Percentiles rank a stretch among this genome's conserved stretches.
Evolutionary conservation across 1,139 yeast genomes (phyloP).

Genomic region (Groenewaldozyma auringiensis): DNA sequence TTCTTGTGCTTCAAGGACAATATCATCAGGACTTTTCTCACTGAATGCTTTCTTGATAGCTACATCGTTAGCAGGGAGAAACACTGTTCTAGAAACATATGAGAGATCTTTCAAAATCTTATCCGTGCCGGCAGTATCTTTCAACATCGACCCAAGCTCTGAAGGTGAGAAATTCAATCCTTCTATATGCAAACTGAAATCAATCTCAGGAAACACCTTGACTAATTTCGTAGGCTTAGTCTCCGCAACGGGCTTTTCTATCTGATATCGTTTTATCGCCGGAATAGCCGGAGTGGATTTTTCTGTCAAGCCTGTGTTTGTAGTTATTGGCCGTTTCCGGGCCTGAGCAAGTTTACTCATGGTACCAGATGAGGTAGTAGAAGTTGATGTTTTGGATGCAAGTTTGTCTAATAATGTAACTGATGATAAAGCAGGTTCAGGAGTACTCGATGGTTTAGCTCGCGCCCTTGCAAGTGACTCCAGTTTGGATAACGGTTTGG

Average conservation of each 20-base stretch:
- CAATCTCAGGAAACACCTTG: slow-evolving; percentile 16
- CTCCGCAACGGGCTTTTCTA: not conserved
- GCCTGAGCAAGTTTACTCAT: not conserved
- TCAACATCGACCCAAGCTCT: slow-evolving; percentile 4
- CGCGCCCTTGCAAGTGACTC: slow-evolving; percentile 42
- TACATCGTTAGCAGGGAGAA: slow-evolving; percentile 27
- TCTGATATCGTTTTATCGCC: not conserved
- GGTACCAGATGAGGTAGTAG: not conserved
- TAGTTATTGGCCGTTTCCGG: not conserved
- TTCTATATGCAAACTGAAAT: slow-evolving; percentile 7
- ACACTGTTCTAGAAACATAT: slow-evolving; percentile 34
- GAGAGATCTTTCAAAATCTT: slow-evolving; percentile 1
- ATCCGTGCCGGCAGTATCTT: not conserved
- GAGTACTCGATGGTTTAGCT: not conserved
- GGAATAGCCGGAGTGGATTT: not conserved
- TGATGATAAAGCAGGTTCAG: not conserved
- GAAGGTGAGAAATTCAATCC: not conserved
- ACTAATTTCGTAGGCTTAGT: slow-evolving; percentile 7
- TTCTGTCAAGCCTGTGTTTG: not conserved
- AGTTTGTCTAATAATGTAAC: slow-evolving; percentile 3
- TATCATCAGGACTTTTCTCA: slow-evolving; percentile 80
- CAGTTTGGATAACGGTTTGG: slow-evolving; percentile 33
- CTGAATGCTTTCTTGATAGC: slow-evolving; percentile 51
- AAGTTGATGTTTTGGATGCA: not conserved
- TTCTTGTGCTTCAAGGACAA: slow-evolving; percentile 53